Conservation (phyloP, 2,329 filamentous ascomycete genomes). For the Ophiostoma pallidulum region DNA sequence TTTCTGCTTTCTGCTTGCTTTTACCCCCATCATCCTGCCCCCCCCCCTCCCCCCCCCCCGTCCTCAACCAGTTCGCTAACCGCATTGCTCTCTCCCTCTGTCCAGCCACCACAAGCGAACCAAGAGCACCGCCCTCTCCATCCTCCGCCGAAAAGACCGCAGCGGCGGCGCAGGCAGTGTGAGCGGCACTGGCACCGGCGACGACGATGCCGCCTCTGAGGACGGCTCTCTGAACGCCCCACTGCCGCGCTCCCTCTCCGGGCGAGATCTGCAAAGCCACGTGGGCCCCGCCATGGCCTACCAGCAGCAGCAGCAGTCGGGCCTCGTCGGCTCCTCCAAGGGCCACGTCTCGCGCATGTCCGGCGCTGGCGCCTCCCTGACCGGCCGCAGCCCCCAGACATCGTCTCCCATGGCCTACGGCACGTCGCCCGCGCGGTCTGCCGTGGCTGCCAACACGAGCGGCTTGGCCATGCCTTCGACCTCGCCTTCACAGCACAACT, state of each 20-base stretch:
- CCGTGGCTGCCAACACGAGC: constrained; percentile 3
- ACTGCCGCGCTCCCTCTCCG: constrained; percentile 22
- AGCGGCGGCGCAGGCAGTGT: constrained; percentile 31
- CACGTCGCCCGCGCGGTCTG: constrained; percentile 2
- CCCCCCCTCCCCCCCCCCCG: background rate
- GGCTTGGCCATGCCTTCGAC: background rate
- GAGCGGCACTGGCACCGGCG: constrained; percentile 37
- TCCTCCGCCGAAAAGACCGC: constrained; percentile 43
- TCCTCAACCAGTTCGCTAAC: background rate
- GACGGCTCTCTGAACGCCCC: constrained; percentile 31
- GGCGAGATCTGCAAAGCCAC: background rate
- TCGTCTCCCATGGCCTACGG: constrained; percentile 4
- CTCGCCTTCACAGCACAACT: constrained; percentile 23
- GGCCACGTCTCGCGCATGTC: constrained; percentile 41
- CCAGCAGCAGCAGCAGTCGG: constrained; percentile 17
- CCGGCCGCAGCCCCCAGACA: constrained; percentile 29
- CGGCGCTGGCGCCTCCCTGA: constrained; percentile 29
- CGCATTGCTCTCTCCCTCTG: background rate
- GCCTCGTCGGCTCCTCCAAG: constrained; percentile 27
- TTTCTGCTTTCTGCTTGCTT: background rate
- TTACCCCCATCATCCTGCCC: background rate
- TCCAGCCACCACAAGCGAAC: constrained; percentile 39
- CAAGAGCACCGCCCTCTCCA: constrained; percentile 43
- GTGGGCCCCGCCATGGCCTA: constrained; percentile 10
- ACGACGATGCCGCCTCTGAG: constrained; percentile 37